These are phyloP conservation scores for Rusavskia elegans DNA, from an alignment of 495 filamentous ascomycete species.

Conservation along the genomic window DNA sequence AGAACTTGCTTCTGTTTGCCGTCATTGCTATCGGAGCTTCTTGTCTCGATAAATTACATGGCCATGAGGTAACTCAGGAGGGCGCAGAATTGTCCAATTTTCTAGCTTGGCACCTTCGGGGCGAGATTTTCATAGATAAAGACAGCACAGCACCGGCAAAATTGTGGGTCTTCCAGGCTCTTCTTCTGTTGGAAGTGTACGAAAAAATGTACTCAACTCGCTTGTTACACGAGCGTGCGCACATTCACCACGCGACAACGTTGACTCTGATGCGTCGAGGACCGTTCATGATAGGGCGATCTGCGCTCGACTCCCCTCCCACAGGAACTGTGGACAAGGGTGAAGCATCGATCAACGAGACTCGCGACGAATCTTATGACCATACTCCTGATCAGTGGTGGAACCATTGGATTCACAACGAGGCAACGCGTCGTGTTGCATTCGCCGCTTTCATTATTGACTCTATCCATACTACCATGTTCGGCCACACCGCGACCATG, in stretches of 20 bases:
- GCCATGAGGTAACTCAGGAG: conserved; percentile 50
- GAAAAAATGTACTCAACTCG: conserved; percentile 95
- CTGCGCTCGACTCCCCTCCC: conserved; percentile 76
- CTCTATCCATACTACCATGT: conserved; percentile 95
- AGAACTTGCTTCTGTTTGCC: conserved; percentile 73
- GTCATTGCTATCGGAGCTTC: conserved; percentile 90
- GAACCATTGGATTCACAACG: conserved; percentile 92
- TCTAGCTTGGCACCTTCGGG: conserved; percentile 78
- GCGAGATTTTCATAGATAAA: conserved; percentile 80
- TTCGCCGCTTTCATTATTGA: conserved; percentile 95
- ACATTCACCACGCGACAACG: conserved; percentile 94
- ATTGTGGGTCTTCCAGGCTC: conserved; percentile 92
- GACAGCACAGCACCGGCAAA: conserved; percentile 91
- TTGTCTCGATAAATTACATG: conserved; percentile 69
- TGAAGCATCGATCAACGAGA: conserved; percentile 33
- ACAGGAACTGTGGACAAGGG: conserved; percentile 50
- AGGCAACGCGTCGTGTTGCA: conserved; percentile 76
- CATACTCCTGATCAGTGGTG: conserved; percentile 76
- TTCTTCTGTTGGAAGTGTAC: conserved; percentile 79
- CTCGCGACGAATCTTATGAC: conserved; percentile 42
- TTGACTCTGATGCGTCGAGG: conserved; percentile 90
- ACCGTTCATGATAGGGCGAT: conserved; percentile 79
- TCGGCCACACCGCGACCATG: conserved; percentile 94
- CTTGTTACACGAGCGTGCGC: conserved; percentile 82
- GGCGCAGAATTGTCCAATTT: conserved; percentile 72